Evolutionary conservation across 2,329 filamentous ascomycete genomes (phyloP).

Genomic region (Pseudogymnoascus sp.): DNA sequence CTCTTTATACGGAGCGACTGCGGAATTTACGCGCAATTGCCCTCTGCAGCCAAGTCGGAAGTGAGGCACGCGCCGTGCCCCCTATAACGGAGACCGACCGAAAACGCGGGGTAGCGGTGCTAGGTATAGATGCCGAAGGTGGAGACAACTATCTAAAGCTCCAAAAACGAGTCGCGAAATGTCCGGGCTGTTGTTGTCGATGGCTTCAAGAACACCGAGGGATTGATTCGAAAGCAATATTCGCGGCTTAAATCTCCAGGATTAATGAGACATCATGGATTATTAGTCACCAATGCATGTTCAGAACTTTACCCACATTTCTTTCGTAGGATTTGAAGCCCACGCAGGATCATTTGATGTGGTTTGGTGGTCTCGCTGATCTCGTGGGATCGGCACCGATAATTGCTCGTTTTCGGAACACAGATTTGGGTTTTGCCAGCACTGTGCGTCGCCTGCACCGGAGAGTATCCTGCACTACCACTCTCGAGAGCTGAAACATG

Average conservation of each 20-base stretch:
- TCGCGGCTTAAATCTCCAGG: not conserved
- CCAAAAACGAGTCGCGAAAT: not conserved
- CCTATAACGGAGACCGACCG: constrained; percentile 1
- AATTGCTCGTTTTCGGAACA: not conserved
- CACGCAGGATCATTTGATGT: not conserved
- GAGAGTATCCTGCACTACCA: not conserved
- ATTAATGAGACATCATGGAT: not conserved
- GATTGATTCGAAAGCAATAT: not conserved
- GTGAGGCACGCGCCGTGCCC: not conserved
- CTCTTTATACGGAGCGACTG: not conserved
- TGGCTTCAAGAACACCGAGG: not conserved
- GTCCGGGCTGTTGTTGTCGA: not conserved
- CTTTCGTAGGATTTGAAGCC: not conserved
- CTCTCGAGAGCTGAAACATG: not conserved
- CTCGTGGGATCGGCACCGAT: not conserved
- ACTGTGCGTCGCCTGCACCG: not conserved
- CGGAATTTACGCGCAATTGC: not conserved
- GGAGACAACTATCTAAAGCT: not conserved
- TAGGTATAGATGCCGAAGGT: not conserved
- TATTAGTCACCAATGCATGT: not conserved
- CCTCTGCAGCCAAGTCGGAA: not conserved
- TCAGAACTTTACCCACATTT: not conserved
- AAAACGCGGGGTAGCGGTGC: not conserved
- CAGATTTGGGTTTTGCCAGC: not conserved
- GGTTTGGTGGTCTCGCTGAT: not conserved